Percentiles rank a stretch among this genome's conserved stretches.
These are phyloP conservation scores for Microbotryum lychnidis-dioicae DNA, from an alignment of 1,284 basidiomycete species.

Conservation along the genomic window DNA sequence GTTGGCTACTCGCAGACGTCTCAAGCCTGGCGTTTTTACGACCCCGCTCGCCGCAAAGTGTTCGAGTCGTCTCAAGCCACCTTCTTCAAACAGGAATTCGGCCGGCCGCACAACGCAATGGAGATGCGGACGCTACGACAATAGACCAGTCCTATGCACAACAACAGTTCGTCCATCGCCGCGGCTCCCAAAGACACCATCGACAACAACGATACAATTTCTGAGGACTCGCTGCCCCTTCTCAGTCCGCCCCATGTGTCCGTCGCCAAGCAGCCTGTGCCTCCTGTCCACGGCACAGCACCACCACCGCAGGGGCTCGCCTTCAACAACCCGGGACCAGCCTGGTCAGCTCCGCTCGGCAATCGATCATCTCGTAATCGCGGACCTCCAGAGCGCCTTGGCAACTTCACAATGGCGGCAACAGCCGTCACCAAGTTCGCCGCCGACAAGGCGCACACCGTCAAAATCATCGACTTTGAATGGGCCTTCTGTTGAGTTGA, in stretches of 20 bases:
- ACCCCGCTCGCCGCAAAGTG: too few relatives aligned
- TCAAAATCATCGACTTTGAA: not conserved
- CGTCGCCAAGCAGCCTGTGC: not conserved
- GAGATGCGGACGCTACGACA: not conserved
- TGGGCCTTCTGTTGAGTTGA: too few relatives aligned
- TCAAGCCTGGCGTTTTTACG: too few relatives aligned
- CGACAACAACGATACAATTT: not conserved
- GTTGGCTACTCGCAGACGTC: too few relatives aligned
- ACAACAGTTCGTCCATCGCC: not conserved
- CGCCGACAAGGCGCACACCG: too few relatives aligned
- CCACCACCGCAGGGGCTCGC: not conserved
- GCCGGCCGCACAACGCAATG: too few relatives aligned
- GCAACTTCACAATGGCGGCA: not conserved
- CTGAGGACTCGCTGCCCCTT: not conserved
- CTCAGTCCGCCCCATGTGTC: not conserved
- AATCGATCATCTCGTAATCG: not conserved
- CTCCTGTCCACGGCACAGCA: not conserved
- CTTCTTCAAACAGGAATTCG: not conserved
- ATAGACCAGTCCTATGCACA: not conserved
- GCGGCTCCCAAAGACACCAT: not conserved
- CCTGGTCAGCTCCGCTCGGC: not conserved
- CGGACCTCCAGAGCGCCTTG: not conserved
- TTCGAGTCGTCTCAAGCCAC: too few relatives aligned
- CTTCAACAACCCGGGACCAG: not conserved
- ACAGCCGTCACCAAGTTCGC: not conserved